Conservation (phyloP, 345 rosid species). For the Linum lewisii region DNA sequence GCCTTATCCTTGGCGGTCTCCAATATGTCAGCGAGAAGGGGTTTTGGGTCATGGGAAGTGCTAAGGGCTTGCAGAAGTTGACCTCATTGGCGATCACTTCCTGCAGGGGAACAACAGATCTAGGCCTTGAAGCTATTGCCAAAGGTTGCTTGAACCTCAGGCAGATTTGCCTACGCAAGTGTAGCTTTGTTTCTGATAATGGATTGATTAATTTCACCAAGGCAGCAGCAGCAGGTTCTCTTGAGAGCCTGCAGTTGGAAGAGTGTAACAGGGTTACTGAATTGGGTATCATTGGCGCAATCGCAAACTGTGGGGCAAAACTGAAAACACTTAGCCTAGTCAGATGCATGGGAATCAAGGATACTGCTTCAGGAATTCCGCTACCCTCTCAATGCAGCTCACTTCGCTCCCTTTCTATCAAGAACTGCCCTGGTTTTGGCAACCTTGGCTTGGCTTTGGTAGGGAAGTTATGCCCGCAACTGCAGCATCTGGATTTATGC, state of each 20-base stretch:
- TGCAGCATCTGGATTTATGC: conserved; percentile 49
- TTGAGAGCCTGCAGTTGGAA: conserved; percentile 63
- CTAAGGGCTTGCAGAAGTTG: conserved; percentile 47
- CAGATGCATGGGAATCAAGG: conserved; percentile 63
- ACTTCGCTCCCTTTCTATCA: conserved; percentile 45
- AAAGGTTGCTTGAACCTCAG: conserved; percentile 45
- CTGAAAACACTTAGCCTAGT: conserved; percentile 43
- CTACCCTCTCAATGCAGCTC: conserved; percentile 29
- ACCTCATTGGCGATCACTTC: conserved; percentile 39
- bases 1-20: conserved; percentile 38
- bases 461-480: conserved; percentile 57
- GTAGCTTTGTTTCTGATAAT: conserved; percentile 47
- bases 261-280: conserved; percentile 49
- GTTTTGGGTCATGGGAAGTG: conserved; percentile 83
- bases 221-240: conserved; percentile 42
- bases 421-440: conserved; percentile 64
- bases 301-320: conserved; percentile 39
- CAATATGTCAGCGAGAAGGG: conserved; percentile 58
- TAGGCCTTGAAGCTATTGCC: conserved; percentile 53
- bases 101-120: conserved; percentile 54
- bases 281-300: conserved; percentile 36
- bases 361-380: conserved; percentile 20
- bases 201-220: conserved; percentile 46
- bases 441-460: conserved; percentile 41
- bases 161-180: conserved; percentile 58